Evolutionary conservation across 2,329 filamentous ascomycete species (phyloP).

Genomic region (Rhynchosporium graminicola): DNA sequence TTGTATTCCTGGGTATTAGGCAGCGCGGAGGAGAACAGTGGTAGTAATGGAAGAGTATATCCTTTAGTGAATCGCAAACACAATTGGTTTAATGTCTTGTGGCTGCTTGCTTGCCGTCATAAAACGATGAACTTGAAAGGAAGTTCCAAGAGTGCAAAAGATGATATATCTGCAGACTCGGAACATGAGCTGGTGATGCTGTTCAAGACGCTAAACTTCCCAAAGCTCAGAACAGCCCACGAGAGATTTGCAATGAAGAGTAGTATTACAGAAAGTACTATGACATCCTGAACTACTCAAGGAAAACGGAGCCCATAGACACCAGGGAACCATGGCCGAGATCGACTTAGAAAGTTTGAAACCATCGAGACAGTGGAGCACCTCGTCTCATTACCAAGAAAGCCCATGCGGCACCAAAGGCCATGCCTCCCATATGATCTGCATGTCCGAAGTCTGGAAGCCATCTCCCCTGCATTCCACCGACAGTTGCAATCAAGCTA

Average conservation of each 20-base stretch:
- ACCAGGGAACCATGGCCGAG: neutral
- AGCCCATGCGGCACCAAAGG: constrained; percentile 16
- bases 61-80: too few species aligned
- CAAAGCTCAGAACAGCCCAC: too few species aligned
- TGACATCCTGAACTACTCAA: too few species aligned
- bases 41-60: neutral
- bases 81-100: too few species aligned
- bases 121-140: too few species aligned
- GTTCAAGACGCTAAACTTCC: too few species aligned
- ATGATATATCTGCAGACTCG: too few species aligned
- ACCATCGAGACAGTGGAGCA: constrained; percentile 4
- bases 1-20: constrained; percentile 15
- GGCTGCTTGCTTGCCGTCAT: too few species aligned
- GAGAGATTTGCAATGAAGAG: neutral
- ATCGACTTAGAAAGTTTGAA: neutral
- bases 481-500: constrained; percentile 12
- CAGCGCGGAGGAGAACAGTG: neutral
- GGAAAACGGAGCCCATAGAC: neutral
- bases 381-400: constrained; percentile 9
- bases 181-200: too few species aligned
- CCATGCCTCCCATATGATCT: constrained; percentile 27
- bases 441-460: constrained; percentile 24
- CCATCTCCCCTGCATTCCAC: constrained; percentile 16
- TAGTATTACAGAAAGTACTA: neutral
- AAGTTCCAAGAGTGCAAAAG: too few species aligned